Evolutionary conservation across 805 yeast species (phyloP), one percentile per base, ranked within the genome.

Genomic region (Scheffersomyces spartinae): DNA sequence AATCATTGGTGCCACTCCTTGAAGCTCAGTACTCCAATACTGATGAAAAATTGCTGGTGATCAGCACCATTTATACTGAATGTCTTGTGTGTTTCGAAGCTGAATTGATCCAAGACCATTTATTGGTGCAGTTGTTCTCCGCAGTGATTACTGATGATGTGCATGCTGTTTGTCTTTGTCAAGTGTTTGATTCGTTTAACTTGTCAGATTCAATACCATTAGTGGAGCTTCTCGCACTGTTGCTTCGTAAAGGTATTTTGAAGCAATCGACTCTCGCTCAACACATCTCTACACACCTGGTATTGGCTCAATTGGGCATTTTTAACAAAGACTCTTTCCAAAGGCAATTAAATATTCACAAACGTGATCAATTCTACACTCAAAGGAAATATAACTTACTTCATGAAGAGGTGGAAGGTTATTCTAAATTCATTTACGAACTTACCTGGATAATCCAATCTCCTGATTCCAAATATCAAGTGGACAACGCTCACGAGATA

Each of bases 361-460:
- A 52, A 43, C 32, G 68, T 47, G 54, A 68, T 41, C 52, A 61
- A 45, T 40, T 52, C 39, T 56, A 57, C 44, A 55, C 73, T 27
- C 58, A 71, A 32, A 62, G 62, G 41, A 71, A 74, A 35, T 83
- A 59, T 52, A 78, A 80, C 30, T 53, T 84, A 10, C 39, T 82
- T 6, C 69, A 73, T 25, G 95, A 86, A 46, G 79, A 79, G 33
- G 56, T 73, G 13, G 84, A 78, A 42, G 96, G 95, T 1, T 85
- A 71, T 48, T 49, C 93, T 8, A 74, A 72, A 36, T 52, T 81
- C 17, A 45, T 73, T 1, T 61, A 62, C 2, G 70, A 74, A 24
- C 33, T 78, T 8, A 46, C 54, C 27, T 33, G 49, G 3, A 59
- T 71, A 2, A 52, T 67, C 27, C 38, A 42, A 14, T 57, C 61